Evolutionary conservation across 2,329 filamentous ascomycete genomes (phyloP).

Genomic region (Penicillium sp.): DNA sequence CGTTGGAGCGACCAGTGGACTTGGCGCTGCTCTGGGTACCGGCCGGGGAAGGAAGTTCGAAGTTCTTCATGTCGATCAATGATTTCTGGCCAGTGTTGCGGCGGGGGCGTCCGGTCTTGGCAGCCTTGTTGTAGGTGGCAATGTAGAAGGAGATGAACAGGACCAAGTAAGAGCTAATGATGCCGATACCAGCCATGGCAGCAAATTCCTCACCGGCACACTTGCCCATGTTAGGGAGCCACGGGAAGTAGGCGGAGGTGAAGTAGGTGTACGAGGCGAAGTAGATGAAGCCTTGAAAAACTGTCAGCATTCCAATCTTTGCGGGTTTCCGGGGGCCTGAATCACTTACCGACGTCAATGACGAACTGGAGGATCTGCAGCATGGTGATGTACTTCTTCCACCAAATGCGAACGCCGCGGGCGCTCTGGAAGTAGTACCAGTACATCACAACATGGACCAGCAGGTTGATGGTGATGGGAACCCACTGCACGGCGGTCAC

Average conservation of each 20-base stretch:
- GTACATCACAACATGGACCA: conserved; percentile 98
- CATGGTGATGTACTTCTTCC: conserved; percentile 99
- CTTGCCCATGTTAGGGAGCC: conserved; percentile 76
- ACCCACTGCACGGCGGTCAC: conserved; percentile 94
- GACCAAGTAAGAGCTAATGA: conserved; percentile 90
- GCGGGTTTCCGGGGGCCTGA: too few species aligned
- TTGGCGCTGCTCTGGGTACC: conserved; percentile 29
- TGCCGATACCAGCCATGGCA: conserved; percentile 85
- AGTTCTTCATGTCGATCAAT: conserved; percentile 77
- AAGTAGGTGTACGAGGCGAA: conserved; percentile 99
- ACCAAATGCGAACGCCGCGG: conserved; percentile 93
- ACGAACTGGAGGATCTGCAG: conserved; percentile 97
- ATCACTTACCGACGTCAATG: conserved; percentile 80
- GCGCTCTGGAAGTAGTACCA: conserved; percentile 99
- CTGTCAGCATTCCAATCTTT: conserved; percentile 7
- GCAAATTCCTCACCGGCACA: conserved; percentile 98
- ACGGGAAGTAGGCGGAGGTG: conserved; percentile 81
- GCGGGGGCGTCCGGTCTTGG: conserved; percentile 43
- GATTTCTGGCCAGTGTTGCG: conserved; percentile 74
- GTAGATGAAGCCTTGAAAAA: conserved; percentile 84
- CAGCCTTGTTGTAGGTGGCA: conserved; percentile 81
- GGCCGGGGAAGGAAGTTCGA: conserved; percentile 55
- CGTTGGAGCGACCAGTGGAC: conserved; percentile 42
- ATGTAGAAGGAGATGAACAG: conserved; percentile 99
- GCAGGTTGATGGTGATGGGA: conserved; percentile 85